Evolutionary conservation across 2,329 filamentous ascomycete species (phyloP).

Genomic region (Rhytidhysteron rufulum): DNA sequence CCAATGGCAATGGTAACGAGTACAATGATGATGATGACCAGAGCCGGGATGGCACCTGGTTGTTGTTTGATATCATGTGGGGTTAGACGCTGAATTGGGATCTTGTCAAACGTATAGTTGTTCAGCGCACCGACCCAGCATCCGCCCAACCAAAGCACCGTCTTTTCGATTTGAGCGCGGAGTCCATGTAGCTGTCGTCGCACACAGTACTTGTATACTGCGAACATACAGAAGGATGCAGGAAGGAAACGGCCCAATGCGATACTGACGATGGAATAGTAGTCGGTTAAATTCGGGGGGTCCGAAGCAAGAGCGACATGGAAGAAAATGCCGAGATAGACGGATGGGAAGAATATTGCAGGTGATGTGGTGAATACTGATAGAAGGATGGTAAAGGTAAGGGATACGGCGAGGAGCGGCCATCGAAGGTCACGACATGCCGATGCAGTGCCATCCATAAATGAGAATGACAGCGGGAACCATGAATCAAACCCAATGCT

Average conservation of each 20-base stretch:
- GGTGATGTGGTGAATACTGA: slow-evolving; percentile 80
- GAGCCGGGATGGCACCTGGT: slow-evolving; percentile 79
- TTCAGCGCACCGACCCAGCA: slow-evolving; percentile 90
- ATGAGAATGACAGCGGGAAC: slow-evolving; percentile 84
- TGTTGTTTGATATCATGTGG: slow-evolving; percentile 84
- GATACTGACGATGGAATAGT: slow-evolving; percentile 70
- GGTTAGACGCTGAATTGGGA: slow-evolving; percentile 89
- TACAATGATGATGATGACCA: slow-evolving; percentile 71
- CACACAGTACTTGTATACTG: slow-evolving; percentile 81
- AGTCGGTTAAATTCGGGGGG: slow-evolving; percentile 65
- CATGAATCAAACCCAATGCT: slow-evolving; percentile 80
- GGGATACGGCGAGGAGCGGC: slow-evolving; percentile 76
- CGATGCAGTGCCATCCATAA: slow-evolving; percentile 63
- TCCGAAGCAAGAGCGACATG: slow-evolving; percentile 89
- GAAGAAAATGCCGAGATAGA: slow-evolving; percentile 80
- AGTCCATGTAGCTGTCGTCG: slow-evolving; percentile 67
- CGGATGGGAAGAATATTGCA: slow-evolving; percentile 76
- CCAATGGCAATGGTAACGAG: slow-evolving; percentile 65
- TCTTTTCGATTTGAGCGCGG: slow-evolving; percentile 83
- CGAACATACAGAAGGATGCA: slow-evolving; percentile 80
- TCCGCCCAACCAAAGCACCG: slow-evolving; percentile 81
- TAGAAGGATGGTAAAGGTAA: slow-evolving; percentile 72
- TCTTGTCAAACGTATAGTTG: slow-evolving; percentile 93
- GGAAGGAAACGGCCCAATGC: slow-evolving; percentile 80
- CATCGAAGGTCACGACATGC: slow-evolving; percentile 76